These are phyloP conservation scores for Xerocomellus dryophilus DNA, from an alignment of 768 basidiomycete species.

Conservation along the genomic window DNA sequence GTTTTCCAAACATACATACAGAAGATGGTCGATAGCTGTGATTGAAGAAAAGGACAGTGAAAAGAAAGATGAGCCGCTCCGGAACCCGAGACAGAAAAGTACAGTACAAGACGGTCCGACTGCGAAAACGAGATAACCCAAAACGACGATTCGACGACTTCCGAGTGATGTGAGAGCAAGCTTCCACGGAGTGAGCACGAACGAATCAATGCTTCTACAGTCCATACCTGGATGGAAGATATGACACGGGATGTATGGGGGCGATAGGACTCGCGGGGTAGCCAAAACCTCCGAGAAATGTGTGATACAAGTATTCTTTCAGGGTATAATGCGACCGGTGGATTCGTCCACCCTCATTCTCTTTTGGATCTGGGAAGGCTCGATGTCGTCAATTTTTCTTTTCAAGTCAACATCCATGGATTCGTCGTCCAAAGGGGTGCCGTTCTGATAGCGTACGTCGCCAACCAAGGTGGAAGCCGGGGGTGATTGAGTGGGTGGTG, in stretches of 20 bases:
- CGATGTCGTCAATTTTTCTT: conserved; percentile 54
- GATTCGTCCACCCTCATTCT: conserved; percentile 68
- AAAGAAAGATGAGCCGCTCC: conserved; percentile 11
- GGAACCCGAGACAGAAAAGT: conserved; percentile 23
- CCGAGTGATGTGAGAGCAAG: conserved; percentile 23
- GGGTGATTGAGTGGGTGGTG: conserved; percentile 57
- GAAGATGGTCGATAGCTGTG: conserved; percentile 28
- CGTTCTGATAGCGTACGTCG: conserved; percentile 32
- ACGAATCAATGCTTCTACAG: conserved; percentile 27
- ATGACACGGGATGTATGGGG: conserved; percentile 18
- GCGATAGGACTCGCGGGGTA: conserved; percentile 23
- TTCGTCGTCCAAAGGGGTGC: conserved; percentile 40
- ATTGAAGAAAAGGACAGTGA: conserved; percentile 9
- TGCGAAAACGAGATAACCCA: conserved; percentile 31
- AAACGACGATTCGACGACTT: conserved; percentile 33
- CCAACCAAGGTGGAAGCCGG: conserved; percentile 37
- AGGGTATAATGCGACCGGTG: conserved; percentile 52
- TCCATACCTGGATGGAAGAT: conserved; percentile 30
- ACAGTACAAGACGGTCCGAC: conserved; percentile 38
- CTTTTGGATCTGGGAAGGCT: conserved; percentile 54
- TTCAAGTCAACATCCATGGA: conserved; percentile 58
- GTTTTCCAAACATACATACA: conserved; percentile 35
- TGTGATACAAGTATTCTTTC: conserved; percentile 33
- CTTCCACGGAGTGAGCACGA: conserved; percentile 30
- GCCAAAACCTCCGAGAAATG: conserved; percentile 21